Evolutionary conservation across 768 basidiomycete genomes (phyloP), one percentile per base, ranked within the genome.

Genomic region (Xerocomellus dryophilus): DNA sequence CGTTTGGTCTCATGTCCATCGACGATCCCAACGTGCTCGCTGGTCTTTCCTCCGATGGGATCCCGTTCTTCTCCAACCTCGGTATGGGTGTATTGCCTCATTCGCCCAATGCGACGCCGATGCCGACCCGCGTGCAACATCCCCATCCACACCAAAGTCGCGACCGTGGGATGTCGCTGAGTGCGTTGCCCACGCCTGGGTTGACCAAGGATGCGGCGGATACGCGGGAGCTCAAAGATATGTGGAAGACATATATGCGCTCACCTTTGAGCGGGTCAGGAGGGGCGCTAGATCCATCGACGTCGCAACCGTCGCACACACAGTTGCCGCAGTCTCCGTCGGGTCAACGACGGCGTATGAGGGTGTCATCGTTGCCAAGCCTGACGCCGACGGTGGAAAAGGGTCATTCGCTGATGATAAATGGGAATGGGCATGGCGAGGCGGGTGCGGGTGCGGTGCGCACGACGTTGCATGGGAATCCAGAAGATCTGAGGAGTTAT

Each of bases 171-270:
- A 47, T 65, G 57, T 70, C 69, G 3, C 57, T 63, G 43, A 57
- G 65, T 23, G 63, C 62, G 17, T 34, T 66, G 58, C 72, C 62
- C 50, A 73, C 74, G 18, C 67, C 74, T 0, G 69, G 71, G 7
- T 40, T 58, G 35, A 47, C 29, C 36, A 68, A 75, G 50, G 80
- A 71, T 21, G 59, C 47, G 42, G 74, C 53, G 50, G 76, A 72
- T 48, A 63, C 71, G 47, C 71, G 76, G 47, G 84, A 88, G 59
- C 63, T 88, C 64, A 74, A 78, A 44, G 85, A 88, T 49, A 82
- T 88, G 57, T 90, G 88, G 88, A 88, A 78, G 68, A 75, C 82
- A 58, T 90, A 85, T 61, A 77, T 90, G 73, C 78, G 82, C 36
- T 89, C 86, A 20, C 88, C 88, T 23, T 65, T 84, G 42, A 70